Conservation (phyloP, 2,329 filamentous ascomycete genomes). For the Penicillium sp. region DNA sequence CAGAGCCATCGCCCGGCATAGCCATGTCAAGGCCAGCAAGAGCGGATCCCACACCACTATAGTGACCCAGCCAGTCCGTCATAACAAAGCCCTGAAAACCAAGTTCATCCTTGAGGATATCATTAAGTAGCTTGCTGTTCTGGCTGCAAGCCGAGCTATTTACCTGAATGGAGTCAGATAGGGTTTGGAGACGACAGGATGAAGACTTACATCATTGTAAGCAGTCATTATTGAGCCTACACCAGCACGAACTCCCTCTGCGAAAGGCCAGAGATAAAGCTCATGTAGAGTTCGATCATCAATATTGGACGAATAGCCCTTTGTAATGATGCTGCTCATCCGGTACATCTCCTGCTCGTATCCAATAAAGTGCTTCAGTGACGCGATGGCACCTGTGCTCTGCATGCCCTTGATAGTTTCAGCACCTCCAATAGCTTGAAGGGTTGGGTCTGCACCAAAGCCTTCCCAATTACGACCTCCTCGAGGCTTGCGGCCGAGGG, state of each 20-base stretch:
- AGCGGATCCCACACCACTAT: conserved; percentile 60
- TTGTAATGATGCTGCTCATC: conserved; percentile 48
- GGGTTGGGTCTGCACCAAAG: conserved; percentile 68
- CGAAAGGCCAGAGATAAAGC: conserved; percentile 51
- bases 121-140: conserved; percentile 69
- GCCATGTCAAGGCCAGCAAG: conserved; percentile 67
- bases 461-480: conserved; percentile 76
- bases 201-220: conserved; percentile 41
- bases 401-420: conserved; percentile 59
- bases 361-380: conserved; percentile 59
- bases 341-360: conserved; percentile 47
- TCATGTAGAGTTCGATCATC: conserved; percentile 52
- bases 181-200: background rate
- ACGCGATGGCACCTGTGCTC: conserved; percentile 56
- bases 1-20: conserved; percentile 62
- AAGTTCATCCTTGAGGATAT: conserved; percentile 70
- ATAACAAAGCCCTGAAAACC: conserved; percentile 72
- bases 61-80: conserved; percentile 68
- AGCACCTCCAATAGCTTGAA: conserved; percentile 56
- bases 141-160: conserved; percentile 67
- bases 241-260: conserved; percentile 49
- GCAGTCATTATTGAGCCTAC: conserved; percentile 48
- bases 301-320: conserved; percentile 49
- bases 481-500: conserved; percentile 69
- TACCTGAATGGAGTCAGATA: conserved; percentile 41